A percentile compares a stretch with the other conserved stretches of the same genome.
These are phyloP conservation scores for Bocquillonia castaneifolia DNA, from an alignment of 441 rosid species.

Conservation along the genomic window DNA sequence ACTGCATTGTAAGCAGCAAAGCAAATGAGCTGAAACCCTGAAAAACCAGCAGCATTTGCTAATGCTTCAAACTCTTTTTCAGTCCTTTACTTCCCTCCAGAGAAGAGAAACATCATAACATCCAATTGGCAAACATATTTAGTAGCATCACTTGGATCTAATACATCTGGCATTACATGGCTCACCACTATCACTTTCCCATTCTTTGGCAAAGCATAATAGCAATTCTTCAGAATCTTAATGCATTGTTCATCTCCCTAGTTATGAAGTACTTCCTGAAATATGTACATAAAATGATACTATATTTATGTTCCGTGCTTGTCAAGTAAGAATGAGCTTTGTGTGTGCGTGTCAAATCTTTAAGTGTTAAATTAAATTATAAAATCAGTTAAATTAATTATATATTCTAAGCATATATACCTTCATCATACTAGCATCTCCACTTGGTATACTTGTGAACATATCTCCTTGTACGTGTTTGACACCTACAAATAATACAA, in stretches of 20 bases:
- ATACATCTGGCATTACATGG: conserved; percentile 27
- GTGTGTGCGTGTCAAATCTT: no score
- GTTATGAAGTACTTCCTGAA: conserved; percentile 37
- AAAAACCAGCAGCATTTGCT: neutral
- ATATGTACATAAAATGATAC: neutral
- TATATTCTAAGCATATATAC: no score
- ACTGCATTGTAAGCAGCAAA: neutral
- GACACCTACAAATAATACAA: conserved; percentile 23
- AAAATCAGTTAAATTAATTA: no score
- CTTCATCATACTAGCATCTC: conserved; percentile 32
- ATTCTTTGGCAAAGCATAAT: conserved; percentile 27
- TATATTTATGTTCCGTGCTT: neutral
- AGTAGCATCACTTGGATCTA: conserved; percentile 18
- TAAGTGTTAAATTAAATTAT: no score
- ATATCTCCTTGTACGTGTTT: conserved; percentile 26
- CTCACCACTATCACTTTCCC: conserved; percentile 42
- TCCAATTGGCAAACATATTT: conserved; percentile 1
- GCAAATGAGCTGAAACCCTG: conserved; percentile 3
- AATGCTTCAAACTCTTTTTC: neutral
- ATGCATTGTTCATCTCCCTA: conserved; percentile 41
- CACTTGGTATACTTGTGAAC: conserved; percentile 19
- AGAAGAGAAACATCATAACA: neutral
- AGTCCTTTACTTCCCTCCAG: conserved; percentile 1
- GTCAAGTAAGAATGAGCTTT: no score
- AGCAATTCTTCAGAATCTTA: conserved; percentile 42